A percentile compares a stretch with the other conserved stretches of the same genome.
phyloP scores from a whole-genome alignment of 2,329 filamentous ascomycete genomes.

The Curvularia sp. region DNA sequence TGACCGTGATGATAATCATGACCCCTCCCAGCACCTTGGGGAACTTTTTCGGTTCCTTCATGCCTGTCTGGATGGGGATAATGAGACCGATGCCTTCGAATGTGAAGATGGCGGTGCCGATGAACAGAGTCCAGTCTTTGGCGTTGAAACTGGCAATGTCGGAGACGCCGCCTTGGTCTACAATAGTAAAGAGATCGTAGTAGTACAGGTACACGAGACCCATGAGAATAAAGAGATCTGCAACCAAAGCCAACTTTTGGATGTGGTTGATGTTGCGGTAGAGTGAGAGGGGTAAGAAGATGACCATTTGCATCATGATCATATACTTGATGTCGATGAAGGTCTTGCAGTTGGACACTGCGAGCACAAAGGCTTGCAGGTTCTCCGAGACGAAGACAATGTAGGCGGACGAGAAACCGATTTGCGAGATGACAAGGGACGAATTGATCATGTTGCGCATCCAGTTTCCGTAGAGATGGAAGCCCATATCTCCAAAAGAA shows the following conservation, averaged over 20 bases:
- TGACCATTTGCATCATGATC: conserved; percentile 92
- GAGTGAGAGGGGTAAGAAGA: conserved; percentile 92
- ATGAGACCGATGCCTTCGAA: conserved; percentile 98
- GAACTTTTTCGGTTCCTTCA: conserved; percentile 90
- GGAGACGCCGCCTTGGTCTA: conserved; percentile 72
- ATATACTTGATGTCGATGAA: conserved; percentile 86
- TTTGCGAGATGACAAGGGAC: conserved; percentile 93
- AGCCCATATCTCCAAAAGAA: conserved; percentile 98
- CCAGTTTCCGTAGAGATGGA: conserved; percentile 86
- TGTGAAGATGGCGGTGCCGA: conserved; percentile 98
- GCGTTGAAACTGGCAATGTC: conserved; percentile 93
- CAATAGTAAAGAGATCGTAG: conserved; percentile 88
- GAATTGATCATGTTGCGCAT: conserved; percentile 86
- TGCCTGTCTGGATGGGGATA: conserved; percentile 97
- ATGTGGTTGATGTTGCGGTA: conserved; percentile 97
- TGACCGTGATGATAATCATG: conserved; percentile 92
- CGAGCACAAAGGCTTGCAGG: conserved; percentile 89
- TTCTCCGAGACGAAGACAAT: conserved; percentile 98
- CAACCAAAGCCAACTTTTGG: conserved; percentile 90
- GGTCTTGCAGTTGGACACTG: conserved; percentile 85
- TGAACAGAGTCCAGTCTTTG: conserved; percentile 94
- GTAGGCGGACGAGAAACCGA: conserved; percentile 93
- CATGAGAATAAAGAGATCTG: conserved; percentile 91
- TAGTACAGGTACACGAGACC: conserved; percentile 95
- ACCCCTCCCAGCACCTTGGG: conserved; percentile 85